A percentile compares a stretch with the other conserved stretches of the same genome.
Evolutionary conservation across 1,139 yeast species (phyloP).

Genomic region (Cylindricascospora bacillispora): DNA sequence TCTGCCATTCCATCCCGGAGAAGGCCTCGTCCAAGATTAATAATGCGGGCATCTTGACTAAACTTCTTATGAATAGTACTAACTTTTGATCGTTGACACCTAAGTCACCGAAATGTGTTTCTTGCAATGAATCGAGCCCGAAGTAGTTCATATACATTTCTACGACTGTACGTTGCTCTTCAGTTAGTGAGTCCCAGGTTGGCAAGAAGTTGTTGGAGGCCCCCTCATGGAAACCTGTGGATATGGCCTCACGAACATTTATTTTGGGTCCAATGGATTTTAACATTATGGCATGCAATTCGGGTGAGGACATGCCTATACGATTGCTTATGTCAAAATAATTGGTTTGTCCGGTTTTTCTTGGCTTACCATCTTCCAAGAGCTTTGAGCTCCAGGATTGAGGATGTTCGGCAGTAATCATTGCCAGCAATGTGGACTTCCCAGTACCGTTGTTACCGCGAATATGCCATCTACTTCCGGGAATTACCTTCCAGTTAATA

Average conservation of each 20-base stretch:
- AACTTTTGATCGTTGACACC: slow-evolving; percentile 69
- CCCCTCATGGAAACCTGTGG: slow-evolving; percentile 69
- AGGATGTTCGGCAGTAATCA: slow-evolving; percentile 91
- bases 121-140: slow-evolving; percentile 21
- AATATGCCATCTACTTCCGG: slow-evolving; percentile 79
- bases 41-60: slow-evolving; percentile 63
- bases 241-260: slow-evolving; percentile 44
- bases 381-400: slow-evolving; percentile 81
- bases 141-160: slow-evolving; percentile 28
- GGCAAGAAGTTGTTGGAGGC: slow-evolving; percentile 34
- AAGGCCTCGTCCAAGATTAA: slow-evolving; percentile 86
- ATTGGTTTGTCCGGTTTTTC: slow-evolving; percentile 63
- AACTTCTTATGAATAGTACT: slow-evolving; percentile 59
- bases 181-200: slow-evolving; percentile 28
- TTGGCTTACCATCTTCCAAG: slow-evolving; percentile 48
- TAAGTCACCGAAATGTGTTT: slow-evolving; percentile 38
- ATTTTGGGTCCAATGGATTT: slow-evolving; percentile 25
- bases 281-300: slow-evolving; percentile 76
- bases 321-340: slow-evolving; percentile 65
- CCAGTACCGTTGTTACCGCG: slow-evolving; percentile 90
- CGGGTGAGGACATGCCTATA: slow-evolving; percentile 91
- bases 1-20: slow-evolving; percentile 71
- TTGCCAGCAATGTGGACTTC: slow-evolving; percentile 71
- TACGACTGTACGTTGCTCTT: slow-evolving; percentile 28
- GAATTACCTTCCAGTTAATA: slow-evolving; percentile 51